Base-by-base conservation (phyloP, 2,329 filamentous ascomycete genomes). In the Boeremia exigua region DNA sequence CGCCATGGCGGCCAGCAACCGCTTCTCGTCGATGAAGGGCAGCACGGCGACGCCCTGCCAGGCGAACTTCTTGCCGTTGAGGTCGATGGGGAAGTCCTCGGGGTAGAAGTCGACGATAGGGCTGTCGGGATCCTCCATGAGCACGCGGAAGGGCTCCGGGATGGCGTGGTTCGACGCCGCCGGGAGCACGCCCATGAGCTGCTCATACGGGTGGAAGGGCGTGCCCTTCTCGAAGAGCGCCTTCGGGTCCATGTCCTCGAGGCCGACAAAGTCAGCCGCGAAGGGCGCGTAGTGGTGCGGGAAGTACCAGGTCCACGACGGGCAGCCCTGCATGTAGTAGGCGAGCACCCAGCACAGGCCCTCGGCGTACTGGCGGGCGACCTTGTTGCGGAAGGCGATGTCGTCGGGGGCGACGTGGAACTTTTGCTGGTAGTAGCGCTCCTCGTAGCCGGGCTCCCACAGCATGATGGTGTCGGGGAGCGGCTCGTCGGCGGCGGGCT, bases 291-390 rank as follows among this genome's bases (percentile, higher is more conserved):
- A 99, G 73, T 99, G 95, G 71, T 98, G 96, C 0, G 95, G 95
- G 71, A 97, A 99, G 75, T 95, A 99, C 95, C 95, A 99, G 48
- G 94, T 96, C 95, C 96, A 99, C 0, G 92, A 97, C 19, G 95
- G 92, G 68, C 95, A 99, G 25, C 95, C 95, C 76, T 99, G 95
- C 76, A 97, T 96, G 75, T 99, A 99, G 77, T 99, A 99, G 32
- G 93, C 82, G 46, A 99, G 80, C 34, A 99, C 95, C 95, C 96
- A 99, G 19, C 90, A 90, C 9, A 99, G 84, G 32, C 95, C 95
- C 79, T 98, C 92, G 11, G 94, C 92, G 74, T 99, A 99, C n/a
- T 91, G 86, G 49, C 87, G 86, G 32, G 90, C 95, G 53, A 99
- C 96, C 70, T 92, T 86, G 75, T 93, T 89, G 49, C 94, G 90